A percentile compares a stretch with the other conserved stretches of the same genome.
Conservation (phyloP, 352 stramenopile species). For the Blastocystis hominis region DNA sequence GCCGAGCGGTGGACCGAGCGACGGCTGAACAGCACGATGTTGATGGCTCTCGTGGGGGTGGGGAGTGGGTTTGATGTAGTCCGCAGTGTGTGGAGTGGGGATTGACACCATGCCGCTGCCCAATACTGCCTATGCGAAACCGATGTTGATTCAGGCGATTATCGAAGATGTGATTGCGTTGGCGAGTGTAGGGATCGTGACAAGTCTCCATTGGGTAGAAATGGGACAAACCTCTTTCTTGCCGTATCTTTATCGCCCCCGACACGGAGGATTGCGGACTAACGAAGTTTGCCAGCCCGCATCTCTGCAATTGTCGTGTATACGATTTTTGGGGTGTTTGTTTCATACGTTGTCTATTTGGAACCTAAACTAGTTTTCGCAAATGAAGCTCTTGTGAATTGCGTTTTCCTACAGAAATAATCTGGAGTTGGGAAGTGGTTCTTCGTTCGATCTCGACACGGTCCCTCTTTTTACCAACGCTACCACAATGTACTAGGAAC, state of each 20-base stretch:
- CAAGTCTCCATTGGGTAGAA: not conserved
- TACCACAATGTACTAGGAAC: no score
- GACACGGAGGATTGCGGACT: not conserved
- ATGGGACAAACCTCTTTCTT: conserved; percentile 6
- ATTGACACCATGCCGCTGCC: not conserved
- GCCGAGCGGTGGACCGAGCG: not conserved
- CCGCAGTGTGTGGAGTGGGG: not conserved
- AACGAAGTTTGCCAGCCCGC: not conserved
- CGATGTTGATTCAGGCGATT: not conserved
- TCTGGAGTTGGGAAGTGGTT: no score
- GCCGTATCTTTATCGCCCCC: not conserved
- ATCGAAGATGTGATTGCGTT: not conserved
- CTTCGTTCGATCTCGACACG: no score
- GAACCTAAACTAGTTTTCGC: no score
- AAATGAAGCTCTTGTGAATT: no score
- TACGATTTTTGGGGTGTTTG: not conserved
- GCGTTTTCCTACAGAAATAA: no score
- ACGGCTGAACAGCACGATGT: not conserved
- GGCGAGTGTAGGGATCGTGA: not conserved
- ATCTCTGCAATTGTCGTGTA: conserved; percentile 13
- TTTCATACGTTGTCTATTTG: not conserved
- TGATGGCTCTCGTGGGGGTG: not conserved
- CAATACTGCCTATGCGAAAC: not conserved
- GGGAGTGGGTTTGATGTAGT: not conserved
- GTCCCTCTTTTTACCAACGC: no score